Evolutionary conservation across 768 basidiomycete species (phyloP), one percentile per base, ranked within the genome.

Genomic region (Russula brevipes): DNA sequence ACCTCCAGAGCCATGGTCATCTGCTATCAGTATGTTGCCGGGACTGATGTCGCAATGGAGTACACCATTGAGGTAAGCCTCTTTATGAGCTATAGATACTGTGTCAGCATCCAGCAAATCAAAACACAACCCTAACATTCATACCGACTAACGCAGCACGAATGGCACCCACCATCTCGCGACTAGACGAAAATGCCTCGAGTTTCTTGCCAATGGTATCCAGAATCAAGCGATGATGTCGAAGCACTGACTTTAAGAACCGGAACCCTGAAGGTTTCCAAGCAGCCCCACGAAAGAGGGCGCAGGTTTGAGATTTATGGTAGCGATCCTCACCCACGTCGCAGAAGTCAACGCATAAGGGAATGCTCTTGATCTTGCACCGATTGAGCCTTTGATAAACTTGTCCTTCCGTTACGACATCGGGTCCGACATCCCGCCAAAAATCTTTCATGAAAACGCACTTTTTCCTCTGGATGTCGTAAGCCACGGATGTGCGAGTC

Each of bases 31-130:
- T 14, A 51, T 9, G 14, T 51, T 51, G 30, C 50, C n/a, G 14
- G 41, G 4, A 16, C 41, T 42, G 5, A 63, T 44, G 31, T 63
- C 61, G 10, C 61, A 11, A 56, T 63, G 61, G 16, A 63, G 47
- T 14, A 63, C 10, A 2, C 55, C 61, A 6, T 17, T 14, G 1
- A 52, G 5, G 50, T 57, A 57, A 14, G 56, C 31, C 3, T 11
- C 38, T 36, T 57, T 35, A 35, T 63, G 61, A 30, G 54, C 61
- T 63, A 16, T n/a, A n/a, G n/a, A n/a, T 12, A 7, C 12, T 42
- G 30, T 31, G 16, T 5, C 41, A 46, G 4, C 17, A 41, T 8
- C 35, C 9, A 36, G 24, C 1, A 0, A 24, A n/a, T 16, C n/a
- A 51, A 31, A 38, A 44, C 5, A 38, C 1, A 24, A 24, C 24